These are phyloP conservation scores for Miscanthus lutarioriparius DNA, from an alignment of 176 grass and related monocot species.

Conservation along the genomic window DNA sequence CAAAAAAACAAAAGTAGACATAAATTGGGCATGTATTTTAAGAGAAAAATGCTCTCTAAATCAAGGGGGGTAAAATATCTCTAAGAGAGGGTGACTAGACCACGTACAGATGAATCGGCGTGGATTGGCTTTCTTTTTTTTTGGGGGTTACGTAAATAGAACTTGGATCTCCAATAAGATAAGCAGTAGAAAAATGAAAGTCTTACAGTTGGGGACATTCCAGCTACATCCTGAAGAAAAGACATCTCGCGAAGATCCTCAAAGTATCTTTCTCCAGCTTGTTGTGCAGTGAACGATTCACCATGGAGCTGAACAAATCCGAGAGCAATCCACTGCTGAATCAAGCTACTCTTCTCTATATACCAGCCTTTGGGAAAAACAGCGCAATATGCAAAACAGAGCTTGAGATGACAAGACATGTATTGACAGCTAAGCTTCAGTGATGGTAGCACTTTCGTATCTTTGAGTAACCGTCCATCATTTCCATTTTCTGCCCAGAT, in stretches of 20 bases:
- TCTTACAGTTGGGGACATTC: neutral
- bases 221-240: neutral
- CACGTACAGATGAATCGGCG: too few species aligned
- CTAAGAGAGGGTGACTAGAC: too few species aligned
- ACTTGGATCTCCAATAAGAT: too few species aligned
- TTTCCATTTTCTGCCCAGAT: neutral
- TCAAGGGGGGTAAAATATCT: too few species aligned
- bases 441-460: neutral
- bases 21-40: too few species aligned
- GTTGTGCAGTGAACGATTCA: neutral
- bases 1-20: too few species aligned
- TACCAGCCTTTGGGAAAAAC: neutral
- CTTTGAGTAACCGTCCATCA: neutral
- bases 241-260: neutral
- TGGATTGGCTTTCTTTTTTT: too few species aligned
- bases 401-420: neutral
- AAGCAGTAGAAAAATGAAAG: too few species aligned
- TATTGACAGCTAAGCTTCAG: neutral
- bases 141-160: too few species aligned
- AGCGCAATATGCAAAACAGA: neutral
- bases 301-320: neutral
- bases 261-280: neutral
- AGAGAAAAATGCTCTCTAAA: too few species aligned
- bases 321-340: conserved; percentile 7
- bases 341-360: neutral